Evolutionary conservation across 768 basidiomycete species (phyloP), one percentile per base, ranked within the genome.

Genomic region (Cubamyces sp.): DNA sequence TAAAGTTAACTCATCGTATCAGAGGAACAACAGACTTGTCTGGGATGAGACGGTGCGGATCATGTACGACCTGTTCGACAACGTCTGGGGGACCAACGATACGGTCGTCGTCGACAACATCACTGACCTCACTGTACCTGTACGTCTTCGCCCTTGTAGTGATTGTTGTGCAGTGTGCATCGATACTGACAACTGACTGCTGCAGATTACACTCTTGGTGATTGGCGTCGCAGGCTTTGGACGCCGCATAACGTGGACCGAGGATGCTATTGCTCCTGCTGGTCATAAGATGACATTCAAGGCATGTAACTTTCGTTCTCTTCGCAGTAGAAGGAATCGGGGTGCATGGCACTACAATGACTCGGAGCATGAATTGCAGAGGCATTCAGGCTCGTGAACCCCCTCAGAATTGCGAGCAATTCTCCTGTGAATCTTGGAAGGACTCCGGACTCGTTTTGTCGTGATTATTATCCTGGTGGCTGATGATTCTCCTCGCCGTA

Each of bases 141-240:
- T 85, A 55, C 56, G 79, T 46, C 7, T 9, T 15, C 26, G 9
- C 53, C 4, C 37, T 5, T 23, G 23, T 19, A 30, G 28, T 30
- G 28, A 30, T 30, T 3, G 8, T 8, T 30, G 28, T 30, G 28
- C 28, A 8, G 34, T 9, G 4, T 11, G 34, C 9, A 11, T 9
- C 21, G 26, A 40, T 21, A 3, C 23, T 34, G n/a, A 40, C 26
- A 12, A 5, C 40, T 23, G 23, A 41, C 42, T 5, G 11, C 21
- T 21, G 11, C n/a, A 85, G 84, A 79, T 86, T 39, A 80, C 84
- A 0, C 76, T 86, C 3, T 81, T 82, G 51, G 79, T 84, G 42
- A 83, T 86, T 52, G 77, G 82, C 21, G 76, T 76, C 3, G 84
- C 85, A 61, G 85, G 82, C 7, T 87, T 86, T 64, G 84, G 85